Conservation (phyloP, 352 stramenopile species). For the Globisporangium nagaii region DNA sequence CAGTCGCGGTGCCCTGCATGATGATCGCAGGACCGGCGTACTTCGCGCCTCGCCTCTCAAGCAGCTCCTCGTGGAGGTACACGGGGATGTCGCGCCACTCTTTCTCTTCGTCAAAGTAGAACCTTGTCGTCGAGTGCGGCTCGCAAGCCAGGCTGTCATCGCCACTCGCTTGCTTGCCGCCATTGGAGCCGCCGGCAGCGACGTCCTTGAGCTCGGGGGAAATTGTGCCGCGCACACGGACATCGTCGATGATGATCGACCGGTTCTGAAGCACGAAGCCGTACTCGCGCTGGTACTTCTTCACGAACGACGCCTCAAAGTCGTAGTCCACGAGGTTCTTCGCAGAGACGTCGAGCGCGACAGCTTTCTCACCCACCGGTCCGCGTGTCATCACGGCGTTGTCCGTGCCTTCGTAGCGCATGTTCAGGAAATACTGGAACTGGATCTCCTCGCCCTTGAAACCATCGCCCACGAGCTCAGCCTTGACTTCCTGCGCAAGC, state of each 20-base stretch:
- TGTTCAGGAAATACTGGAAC: slow-evolving; percentile 96
- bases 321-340: slow-evolving; percentile 63
- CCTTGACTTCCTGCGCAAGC: slow-evolving; percentile 53
- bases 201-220: slow-evolving; percentile 63
- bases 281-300: slow-evolving; percentile 96
- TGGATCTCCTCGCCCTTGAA: slow-evolving; percentile 90
- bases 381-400: slow-evolving; percentile 95
- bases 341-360: slow-evolving; percentile 19
- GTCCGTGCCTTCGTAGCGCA: slow-evolving; percentile 98
- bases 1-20: slow-evolving; percentile 97
- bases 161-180: not conserved
- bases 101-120: slow-evolving; percentile 83
- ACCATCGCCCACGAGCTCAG: slow-evolving; percentile 69
- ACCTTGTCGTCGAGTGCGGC: slow-evolving; percentile 58
- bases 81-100: slow-evolving; percentile 84
- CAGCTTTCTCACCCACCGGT: slow-evolving; percentile 36
- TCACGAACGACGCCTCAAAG: slow-evolving; percentile 84
- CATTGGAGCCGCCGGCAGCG: not conserved
- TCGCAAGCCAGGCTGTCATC: slow-evolving; percentile 17
- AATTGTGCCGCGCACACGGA: slow-evolving; percentile 94
- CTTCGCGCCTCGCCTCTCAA: slow-evolving; percentile 59
- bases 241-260: slow-evolving; percentile 94
- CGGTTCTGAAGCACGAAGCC: slow-evolving; percentile 95
- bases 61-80: slow-evolving; percentile 90
- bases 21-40: slow-evolving; percentile 94